Conservation (phyloP, 805 yeast species). For the Candida ficus region DNA sequence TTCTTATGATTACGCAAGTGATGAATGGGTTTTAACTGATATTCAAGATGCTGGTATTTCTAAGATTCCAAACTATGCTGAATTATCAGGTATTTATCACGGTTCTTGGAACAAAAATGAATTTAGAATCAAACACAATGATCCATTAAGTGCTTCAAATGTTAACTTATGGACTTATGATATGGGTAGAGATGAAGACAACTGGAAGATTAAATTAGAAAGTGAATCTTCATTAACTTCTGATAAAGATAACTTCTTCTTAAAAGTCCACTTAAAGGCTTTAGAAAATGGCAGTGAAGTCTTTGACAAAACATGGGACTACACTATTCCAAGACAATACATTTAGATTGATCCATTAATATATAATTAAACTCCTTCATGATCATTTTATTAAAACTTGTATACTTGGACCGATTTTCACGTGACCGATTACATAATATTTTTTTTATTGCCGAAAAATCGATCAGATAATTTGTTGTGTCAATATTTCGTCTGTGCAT, state of each 20-base stretch:
- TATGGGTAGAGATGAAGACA: conserved; percentile 34
- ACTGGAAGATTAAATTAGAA: conserved; percentile 34
- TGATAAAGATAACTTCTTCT: conserved; percentile 29
- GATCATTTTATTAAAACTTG: no score
- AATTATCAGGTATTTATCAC: conserved; percentile 32
- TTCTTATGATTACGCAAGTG: conserved; percentile 16
- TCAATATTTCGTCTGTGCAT: no score
- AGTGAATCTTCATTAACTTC: conserved; percentile 28
- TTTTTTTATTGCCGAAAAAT: not conserved
- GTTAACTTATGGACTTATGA: conserved; percentile 36
- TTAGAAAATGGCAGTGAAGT: conserved; percentile 29
- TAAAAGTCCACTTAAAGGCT: conserved; percentile 30
- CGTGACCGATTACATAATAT: no score
- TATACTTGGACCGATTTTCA: no score
- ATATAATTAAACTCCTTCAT: no score
- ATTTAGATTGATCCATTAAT: conserved; percentile 21
- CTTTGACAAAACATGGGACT: conserved; percentile 31
- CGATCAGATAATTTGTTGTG: no score
- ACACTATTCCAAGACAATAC: conserved; percentile 30
- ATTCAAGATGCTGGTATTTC: conserved; percentile 32
- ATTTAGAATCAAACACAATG: conserved; percentile 32
- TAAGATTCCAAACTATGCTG: conserved; percentile 28
- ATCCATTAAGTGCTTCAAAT: conserved; percentile 36
- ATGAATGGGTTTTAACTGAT: conserved; percentile 20
- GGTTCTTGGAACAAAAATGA: conserved; percentile 36